These are phyloP conservation scores for Talaromyces amestolkiae DNA, from an alignment of 2,329 filamentous ascomycete species.

Conservation along the genomic window DNA sequence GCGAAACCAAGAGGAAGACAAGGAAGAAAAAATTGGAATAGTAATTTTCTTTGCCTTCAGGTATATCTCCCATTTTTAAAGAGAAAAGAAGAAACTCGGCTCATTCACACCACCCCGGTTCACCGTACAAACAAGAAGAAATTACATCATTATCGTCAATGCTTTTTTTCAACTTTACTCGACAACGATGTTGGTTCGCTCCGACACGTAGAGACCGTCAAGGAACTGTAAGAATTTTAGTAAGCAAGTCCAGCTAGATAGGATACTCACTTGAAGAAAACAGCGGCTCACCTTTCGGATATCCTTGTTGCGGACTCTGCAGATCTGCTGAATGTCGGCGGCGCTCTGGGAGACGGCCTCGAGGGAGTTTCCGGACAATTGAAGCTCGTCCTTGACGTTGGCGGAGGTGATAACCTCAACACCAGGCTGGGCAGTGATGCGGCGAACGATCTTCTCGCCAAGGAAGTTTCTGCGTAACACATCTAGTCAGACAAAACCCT, in stretches of 20 bases:
- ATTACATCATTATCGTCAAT: slow-evolving; percentile 26
- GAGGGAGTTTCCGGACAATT: slow-evolving; percentile 88
- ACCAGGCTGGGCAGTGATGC: slow-evolving; percentile 81
- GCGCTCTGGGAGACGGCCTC: slow-evolving; percentile 97
- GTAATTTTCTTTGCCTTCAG: slow-evolving; percentile 15
- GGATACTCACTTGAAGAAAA: not conserved
- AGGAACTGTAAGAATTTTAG: slow-evolving; percentile 67
- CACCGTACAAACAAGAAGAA: slow-evolving; percentile 22
- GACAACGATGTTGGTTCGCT: slow-evolving; percentile 91
- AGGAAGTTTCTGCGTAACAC: slow-evolving; percentile 74
- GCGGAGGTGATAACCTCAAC: slow-evolving; percentile 88
- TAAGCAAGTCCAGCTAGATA: slow-evolving; percentile 15
- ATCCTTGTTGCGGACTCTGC: slow-evolving; percentile 99
- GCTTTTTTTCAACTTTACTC: slow-evolving; percentile 37
- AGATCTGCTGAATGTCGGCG: slow-evolving; percentile 99
- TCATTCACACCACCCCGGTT: slow-evolving; percentile 3
- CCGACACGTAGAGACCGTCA: slow-evolving; percentile 99
- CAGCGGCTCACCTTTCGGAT: slow-evolving; percentile 84
- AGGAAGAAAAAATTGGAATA: slow-evolving; percentile 24
- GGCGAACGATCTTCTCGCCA: slow-evolving; percentile 98
- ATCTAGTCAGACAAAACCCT: slow-evolving; percentile 17
- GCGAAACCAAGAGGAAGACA: slow-evolving; percentile 32
- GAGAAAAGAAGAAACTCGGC: slow-evolving; percentile 6
- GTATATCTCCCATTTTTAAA: slow-evolving; percentile 20
- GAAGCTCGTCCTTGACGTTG: slow-evolving; percentile 96